Evolutionary conservation across 306 rosid genomes (phyloP).

Genomic region (Quercus alba): DNA sequence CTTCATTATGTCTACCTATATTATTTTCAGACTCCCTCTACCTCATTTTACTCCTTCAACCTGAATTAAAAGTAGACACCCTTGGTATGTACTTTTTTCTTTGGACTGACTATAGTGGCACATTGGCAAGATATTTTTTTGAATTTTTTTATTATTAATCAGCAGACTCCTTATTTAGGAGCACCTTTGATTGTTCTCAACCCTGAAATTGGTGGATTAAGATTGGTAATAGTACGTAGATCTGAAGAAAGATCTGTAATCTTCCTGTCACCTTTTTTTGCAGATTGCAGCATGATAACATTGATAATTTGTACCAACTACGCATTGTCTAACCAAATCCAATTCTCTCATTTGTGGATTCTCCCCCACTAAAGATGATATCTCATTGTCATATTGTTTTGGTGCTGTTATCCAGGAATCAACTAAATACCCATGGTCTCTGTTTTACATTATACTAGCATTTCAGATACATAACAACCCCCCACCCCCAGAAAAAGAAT

Average conservation of each 20-base stretch:
- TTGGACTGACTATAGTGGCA: constrained; percentile 5
- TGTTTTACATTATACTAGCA: too few relatives aligned
- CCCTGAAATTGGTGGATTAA: neutral
- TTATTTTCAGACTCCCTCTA: neutral
- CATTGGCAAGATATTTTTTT: neutral
- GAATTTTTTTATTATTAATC: neutral
- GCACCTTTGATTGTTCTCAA: neutral
- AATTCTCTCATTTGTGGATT: too few relatives aligned
- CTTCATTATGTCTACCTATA: too few relatives aligned
- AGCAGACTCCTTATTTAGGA: neutral
- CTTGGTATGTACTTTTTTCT: neutral
- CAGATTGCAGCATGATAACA: neutral
- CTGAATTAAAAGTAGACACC: neutral
- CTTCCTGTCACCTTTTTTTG: neutral
- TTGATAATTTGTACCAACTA: neutral
- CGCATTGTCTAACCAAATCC: too few relatives aligned
- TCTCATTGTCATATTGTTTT: too few relatives aligned
- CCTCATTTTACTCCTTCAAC: neutral
- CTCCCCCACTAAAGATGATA: too few relatives aligned
- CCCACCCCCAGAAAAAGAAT: too few relatives aligned
- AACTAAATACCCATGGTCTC: too few relatives aligned
- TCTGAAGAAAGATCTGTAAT: neutral
- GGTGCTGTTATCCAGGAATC: too few relatives aligned
- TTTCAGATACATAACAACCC: too few relatives aligned
- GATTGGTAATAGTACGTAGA: neutral